Evolutionary conservation across 495 filamentous ascomycete species (phyloP).

Genomic region (Lasiosphaeris hirsuta): DNA sequence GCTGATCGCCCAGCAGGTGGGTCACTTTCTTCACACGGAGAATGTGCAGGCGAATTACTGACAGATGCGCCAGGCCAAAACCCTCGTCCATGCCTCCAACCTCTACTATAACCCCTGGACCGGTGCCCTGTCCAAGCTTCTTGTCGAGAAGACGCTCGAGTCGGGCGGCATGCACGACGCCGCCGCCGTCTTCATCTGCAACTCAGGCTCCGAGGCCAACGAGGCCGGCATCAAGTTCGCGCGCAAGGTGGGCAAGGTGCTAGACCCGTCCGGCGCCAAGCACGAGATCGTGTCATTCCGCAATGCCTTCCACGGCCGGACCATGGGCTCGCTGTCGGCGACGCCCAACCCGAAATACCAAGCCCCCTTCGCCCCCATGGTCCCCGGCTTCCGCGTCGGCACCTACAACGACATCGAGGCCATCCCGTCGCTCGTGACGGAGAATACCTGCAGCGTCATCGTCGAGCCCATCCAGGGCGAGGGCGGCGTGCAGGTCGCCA

Average conservation of each 20-base stretch:
- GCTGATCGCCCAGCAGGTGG: slow-evolving; percentile 69
- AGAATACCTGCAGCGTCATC: slow-evolving; percentile 89
- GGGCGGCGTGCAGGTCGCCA: slow-evolving; percentile 84
- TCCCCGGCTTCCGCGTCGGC: slow-evolving; percentile 88
- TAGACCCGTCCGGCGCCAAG: slow-evolving; percentile 69
- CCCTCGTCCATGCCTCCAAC: slow-evolving; percentile 85
- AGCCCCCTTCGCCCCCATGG: slow-evolving; percentile 88
- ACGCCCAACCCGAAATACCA: slow-evolving; percentile 99
- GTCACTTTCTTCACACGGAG: slow-evolving; percentile 1
- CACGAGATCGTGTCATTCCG: slow-evolving; percentile 84
- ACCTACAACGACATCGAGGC: slow-evolving; percentile 75
- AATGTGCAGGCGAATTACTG: neutral
- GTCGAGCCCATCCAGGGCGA: slow-evolving; percentile 98
- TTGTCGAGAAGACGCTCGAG: slow-evolving; percentile 72
- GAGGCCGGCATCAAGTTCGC: slow-evolving; percentile 97
- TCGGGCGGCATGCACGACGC: slow-evolving; percentile 79
- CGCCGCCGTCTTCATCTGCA: slow-evolving; percentile 84
- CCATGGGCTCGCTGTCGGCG: slow-evolving; percentile 86
- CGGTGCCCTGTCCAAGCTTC: slow-evolving; percentile 75
- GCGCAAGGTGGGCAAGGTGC: slow-evolving; percentile 77
- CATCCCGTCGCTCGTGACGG: slow-evolving; percentile 68
- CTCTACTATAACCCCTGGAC: slow-evolving; percentile 96
- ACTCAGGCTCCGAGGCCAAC: slow-evolving; percentile 92
- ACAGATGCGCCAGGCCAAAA: slow-evolving; percentile 53
- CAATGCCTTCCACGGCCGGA: slow-evolving; percentile 91